Evolutionary conservation across 148 eudicot species (phyloP).

Genomic region (Chenopodium quinoa): DNA sequence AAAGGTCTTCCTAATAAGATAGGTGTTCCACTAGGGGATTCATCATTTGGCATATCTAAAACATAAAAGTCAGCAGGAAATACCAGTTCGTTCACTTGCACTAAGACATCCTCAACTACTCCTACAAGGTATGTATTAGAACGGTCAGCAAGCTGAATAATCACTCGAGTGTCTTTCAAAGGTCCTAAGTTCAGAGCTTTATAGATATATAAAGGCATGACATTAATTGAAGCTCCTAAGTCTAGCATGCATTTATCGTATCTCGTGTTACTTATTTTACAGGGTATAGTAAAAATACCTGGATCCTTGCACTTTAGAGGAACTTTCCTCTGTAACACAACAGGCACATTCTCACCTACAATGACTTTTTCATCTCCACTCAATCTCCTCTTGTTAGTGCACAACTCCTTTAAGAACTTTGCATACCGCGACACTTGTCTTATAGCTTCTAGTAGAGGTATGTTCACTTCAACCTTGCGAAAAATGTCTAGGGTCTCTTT

Average conservation of each 20-base stretch:
- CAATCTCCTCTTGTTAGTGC: slow-evolving; percentile 10
- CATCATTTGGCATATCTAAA: neutral
- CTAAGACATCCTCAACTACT: neutral
- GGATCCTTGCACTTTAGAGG: slow-evolving; percentile 18
- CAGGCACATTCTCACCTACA: slow-evolving; percentile 9
- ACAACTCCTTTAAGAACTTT: slow-evolving; percentile 10
- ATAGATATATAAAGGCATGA: slow-evolving; percentile 8
- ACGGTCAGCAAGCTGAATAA: neutral
- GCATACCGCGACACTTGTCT: slow-evolving; percentile 20
- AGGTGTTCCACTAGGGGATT: neutral
- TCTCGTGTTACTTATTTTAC: neutral
- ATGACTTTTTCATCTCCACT: slow-evolving; percentile 7
- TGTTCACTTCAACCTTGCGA: too few relatives aligned
- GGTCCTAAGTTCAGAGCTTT: neutral
- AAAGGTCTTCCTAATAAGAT: slow-evolving; percentile 11
- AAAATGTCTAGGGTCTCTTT: too few relatives aligned
- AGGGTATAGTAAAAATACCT: slow-evolving; percentile 9
- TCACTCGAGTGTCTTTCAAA: neutral
- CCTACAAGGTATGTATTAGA: neutral
- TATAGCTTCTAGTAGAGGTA: too few relatives aligned
- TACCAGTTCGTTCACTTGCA: neutral
- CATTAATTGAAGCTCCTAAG: slow-evolving; percentile 11
- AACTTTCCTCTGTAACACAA: neutral
- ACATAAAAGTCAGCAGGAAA: neutral
- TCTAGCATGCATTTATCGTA: neutral